phyloP scores from a whole-genome alignment of 2,329 filamentous ascomycete species.

The Fusarium avenaceum region DNA sequence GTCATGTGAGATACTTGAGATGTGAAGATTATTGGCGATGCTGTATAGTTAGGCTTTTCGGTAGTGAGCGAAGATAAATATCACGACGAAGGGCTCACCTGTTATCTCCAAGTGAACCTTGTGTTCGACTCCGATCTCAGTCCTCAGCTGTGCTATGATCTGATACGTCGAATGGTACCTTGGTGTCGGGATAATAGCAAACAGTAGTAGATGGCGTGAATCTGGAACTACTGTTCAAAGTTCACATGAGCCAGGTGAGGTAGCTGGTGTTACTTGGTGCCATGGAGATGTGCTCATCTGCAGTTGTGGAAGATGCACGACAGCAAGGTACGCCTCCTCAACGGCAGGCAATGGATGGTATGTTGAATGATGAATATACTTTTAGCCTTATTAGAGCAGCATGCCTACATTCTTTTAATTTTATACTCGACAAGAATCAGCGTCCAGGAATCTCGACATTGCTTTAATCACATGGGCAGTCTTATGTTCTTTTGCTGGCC shows the following conservation, averaged over 20 bases:
- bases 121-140: slow-evolving; percentile 8
- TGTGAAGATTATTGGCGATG: neutral
- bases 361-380: neutral
- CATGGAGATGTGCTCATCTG: neutral
- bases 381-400: neutral
- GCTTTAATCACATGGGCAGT: neutral
- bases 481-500: neutral
- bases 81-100: too few species aligned
- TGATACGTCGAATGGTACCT: neutral
- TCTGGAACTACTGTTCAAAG: neutral
- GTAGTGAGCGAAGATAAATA: neutral
- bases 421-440: neutral
- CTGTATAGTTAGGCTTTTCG: neutral
- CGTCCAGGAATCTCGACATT: neutral
- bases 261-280: neutral
- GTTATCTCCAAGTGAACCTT: neutral
- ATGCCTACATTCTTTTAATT: neutral
- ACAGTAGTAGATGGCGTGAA: neutral
- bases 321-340: too few species aligned
- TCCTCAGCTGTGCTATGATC: neutral
- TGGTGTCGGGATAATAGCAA: neutral
- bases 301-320: neutral
- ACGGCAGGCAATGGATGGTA: too few species aligned
- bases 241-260: neutral
- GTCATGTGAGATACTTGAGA: neutral